phyloP scores from a whole-genome alignment of 805 yeast species.

The Jamesozyma spencerorum region DNA sequence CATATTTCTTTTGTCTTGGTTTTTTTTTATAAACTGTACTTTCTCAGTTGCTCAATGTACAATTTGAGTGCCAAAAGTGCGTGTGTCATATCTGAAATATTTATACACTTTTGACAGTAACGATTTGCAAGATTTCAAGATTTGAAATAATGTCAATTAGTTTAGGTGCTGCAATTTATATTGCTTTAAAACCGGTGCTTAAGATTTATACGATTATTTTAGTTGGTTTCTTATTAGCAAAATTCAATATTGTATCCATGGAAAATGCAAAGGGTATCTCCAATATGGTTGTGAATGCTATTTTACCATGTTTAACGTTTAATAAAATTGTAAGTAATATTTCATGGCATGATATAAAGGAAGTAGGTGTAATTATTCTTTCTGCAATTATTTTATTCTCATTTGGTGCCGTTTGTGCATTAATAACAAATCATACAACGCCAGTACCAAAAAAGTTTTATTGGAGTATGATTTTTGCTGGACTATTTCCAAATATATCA shows the following conservation, averaged over 20 bases:
- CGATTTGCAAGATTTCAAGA: too few species aligned
- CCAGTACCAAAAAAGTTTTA: conserved; percentile 65
- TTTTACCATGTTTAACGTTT: conserved; percentile 71
- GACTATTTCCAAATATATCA: conserved; percentile 68
- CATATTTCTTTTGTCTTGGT: too few species aligned
- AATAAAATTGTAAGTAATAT: conserved; percentile 60
- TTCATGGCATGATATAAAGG: conserved; percentile 57
- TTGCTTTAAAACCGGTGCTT: conserved; percentile 78
- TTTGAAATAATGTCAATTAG: conserved; percentile 9
- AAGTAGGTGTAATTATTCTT: conserved; percentile 55
- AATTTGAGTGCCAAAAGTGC: too few species aligned
- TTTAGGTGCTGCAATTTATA: conserved; percentile 61
- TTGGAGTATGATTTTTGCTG: conserved; percentile 67
- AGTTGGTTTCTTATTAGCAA: conserved; percentile 58
- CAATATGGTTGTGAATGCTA: conserved; percentile 53
- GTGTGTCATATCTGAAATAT: too few species aligned
- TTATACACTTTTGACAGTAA: too few species aligned
- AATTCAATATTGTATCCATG: conserved; percentile 52
- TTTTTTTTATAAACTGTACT: too few species aligned
- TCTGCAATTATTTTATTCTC: conserved; percentile 38
- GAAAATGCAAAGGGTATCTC: conserved; percentile 64
- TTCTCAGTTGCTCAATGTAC: too few species aligned
- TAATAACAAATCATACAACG: conserved; percentile 37
- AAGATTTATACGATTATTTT: conserved; percentile 68
- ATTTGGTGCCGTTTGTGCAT: conserved; percentile 37